Percentiles rank a stretch among this genome's conserved stretches.
phyloP scores from a whole-genome alignment of 805 yeast species.

The Suhomyces vadensis region DNA sequence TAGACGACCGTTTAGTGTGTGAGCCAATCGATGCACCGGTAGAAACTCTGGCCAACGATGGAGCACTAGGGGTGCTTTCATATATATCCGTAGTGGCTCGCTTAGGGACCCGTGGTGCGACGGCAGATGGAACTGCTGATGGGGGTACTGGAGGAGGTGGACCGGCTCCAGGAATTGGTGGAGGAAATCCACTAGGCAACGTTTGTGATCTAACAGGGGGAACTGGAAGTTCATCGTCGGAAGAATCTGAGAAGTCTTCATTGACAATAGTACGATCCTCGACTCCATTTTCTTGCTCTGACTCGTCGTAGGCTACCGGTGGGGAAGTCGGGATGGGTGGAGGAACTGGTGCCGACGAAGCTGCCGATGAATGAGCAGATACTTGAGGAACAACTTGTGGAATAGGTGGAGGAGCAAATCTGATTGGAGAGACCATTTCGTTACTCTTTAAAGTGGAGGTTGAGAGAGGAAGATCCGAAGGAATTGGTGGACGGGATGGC shows the following conservation, averaged over 20 bases:
- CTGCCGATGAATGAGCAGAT: background rate
- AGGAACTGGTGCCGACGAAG: slow-evolving; percentile 1
- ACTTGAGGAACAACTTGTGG: background rate
- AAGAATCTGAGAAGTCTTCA: slow-evolving; percentile 12
- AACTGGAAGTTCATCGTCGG: slow-evolving; percentile 17
- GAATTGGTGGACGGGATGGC: slow-evolving; percentile 9
- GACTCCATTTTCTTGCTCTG: slow-evolving; percentile 3
- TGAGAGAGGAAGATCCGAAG: slow-evolving; percentile 6
- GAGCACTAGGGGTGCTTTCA: background rate
- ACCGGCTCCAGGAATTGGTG: slow-evolving; percentile 15
- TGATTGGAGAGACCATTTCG: slow-evolving; percentile 8
- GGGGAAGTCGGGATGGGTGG: slow-evolving; percentile 12
- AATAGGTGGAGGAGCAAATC: slow-evolving; percentile 12
- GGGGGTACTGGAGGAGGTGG: slow-evolving; percentile 14
- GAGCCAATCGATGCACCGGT: slow-evolving; percentile 18
- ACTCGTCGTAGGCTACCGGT: slow-evolving; percentile 6
- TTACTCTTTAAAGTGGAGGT: slow-evolving; percentile 7
- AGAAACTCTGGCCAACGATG: slow-evolving; percentile 10
- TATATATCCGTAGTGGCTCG: slow-evolving; percentile 18
- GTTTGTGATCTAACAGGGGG: slow-evolving; percentile 15
- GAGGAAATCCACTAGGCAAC: slow-evolving; percentile 14
- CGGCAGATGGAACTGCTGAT: background rate
- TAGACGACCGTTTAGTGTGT: slow-evolving; percentile 13
- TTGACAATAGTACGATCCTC: slow-evolving; percentile 7
- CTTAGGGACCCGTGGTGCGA: slow-evolving; percentile 4